These are phyloP conservation scores for Diaporthe citrichinensis DNA, from an alignment of 2,329 filamentous ascomycete species.

Conservation along the genomic window DNA sequence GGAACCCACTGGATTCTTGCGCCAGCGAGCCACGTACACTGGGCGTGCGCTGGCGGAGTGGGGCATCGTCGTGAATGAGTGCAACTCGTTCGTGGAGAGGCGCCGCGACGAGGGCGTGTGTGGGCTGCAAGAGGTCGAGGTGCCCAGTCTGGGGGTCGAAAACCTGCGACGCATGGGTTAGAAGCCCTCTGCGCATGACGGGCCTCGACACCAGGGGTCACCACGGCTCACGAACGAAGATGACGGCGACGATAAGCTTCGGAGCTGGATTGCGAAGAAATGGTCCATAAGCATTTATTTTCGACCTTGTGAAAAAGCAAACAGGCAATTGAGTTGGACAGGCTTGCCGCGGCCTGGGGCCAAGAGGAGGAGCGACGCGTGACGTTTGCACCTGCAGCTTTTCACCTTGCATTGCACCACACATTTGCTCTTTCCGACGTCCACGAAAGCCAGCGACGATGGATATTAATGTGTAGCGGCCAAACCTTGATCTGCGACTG, in stretches of 20 bases:
- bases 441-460: background rate
- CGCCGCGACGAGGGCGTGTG: conserved; percentile 81
- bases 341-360: background rate
- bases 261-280: background rate
- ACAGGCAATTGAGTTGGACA: background rate
- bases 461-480: conserved; percentile 9
- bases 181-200: conserved; percentile 18
- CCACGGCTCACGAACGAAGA: background rate
- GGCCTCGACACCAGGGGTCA: background rate
- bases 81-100: conserved; percentile 85
- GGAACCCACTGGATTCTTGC: conserved; percentile 61
- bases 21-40: conserved; percentile 70
- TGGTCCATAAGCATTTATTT: background rate
- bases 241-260: background rate
- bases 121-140: conserved; percentile 77
- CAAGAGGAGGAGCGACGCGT: background rate
- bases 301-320: background rate
- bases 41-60: conserved; percentile 85
- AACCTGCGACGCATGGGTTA: conserved; percentile 61
- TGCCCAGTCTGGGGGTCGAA: conserved; percentile 75
- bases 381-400: conserved; percentile 13
- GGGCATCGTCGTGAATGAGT: conserved; percentile 81
- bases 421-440: background rate
- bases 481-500: background rate
- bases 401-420: conserved; percentile 15